A percentile compares a stretch with the other conserved stretches of the same genome.
These are phyloP conservation scores for Coemansia sp. DNA, from an alignment of 192 early-diverging fungal genomes.

Conservation along the genomic window DNA sequence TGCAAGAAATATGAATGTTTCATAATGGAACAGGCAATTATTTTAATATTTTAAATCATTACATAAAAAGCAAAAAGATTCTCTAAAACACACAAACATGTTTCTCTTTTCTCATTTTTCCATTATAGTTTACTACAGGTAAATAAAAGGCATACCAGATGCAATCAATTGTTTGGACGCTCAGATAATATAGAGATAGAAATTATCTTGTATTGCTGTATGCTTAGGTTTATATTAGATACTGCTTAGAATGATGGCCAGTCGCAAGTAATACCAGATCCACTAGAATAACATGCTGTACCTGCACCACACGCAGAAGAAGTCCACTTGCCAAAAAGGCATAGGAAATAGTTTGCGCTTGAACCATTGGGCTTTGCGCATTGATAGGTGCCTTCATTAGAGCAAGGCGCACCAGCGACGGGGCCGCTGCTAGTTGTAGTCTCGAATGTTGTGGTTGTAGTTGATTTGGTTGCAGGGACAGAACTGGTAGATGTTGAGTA, in stretches of 20 bases:
- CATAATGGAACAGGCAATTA: too few species aligned
- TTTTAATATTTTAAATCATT: too few species aligned
- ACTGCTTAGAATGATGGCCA: conserved; percentile 25
- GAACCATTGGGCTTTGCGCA: conserved; percentile 25
- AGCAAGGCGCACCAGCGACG: conserved; percentile 23
- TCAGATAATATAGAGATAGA: not conserved
- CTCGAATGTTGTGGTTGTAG: not conserved
- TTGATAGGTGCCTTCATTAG: conserved; percentile 14
- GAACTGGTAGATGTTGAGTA: not conserved
- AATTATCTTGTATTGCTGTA: not conserved
- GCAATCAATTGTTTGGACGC: not conserved
- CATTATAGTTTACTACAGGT: too few species aligned
- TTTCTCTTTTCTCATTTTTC: too few species aligned
- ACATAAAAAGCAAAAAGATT: too few species aligned
- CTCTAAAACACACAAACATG: too few species aligned
- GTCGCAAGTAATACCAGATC: conserved; percentile 23
- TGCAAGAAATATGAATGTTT: too few species aligned
- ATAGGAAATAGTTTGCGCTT: conserved; percentile 26
- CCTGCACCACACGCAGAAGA: conserved; percentile 28
- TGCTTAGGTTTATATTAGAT: not conserved
- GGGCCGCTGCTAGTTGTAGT: conserved; percentile 15
- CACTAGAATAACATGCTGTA: conserved; percentile 30
- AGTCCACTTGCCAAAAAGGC: conserved; percentile 35
- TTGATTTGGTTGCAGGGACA: not conserved
- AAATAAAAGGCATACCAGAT: too few species aligned